Conservation (phyloP, 2,329 filamentous ascomycete species). For the Epichloe sibirici region DNA sequence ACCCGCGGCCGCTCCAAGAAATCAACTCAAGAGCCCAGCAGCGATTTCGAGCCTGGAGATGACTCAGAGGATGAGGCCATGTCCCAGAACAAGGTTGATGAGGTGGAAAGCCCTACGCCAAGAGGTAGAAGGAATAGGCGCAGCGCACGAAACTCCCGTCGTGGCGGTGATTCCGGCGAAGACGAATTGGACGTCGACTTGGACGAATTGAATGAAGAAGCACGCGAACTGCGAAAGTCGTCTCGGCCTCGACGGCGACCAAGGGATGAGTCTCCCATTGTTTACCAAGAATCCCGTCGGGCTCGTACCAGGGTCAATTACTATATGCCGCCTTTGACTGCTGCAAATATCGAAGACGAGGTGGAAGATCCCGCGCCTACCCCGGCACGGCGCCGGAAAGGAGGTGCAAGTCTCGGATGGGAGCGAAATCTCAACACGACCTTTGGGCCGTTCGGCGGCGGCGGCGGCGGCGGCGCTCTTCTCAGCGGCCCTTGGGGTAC, state of each 20-base stretch:
- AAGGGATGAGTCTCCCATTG: slow-evolving; percentile 40
- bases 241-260: slow-evolving; percentile 40
- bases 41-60: slow-evolving; percentile 48
- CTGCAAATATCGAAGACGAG: slow-evolving; percentile 56
- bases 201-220: slow-evolving; percentile 54
- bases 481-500: slow-evolving; percentile 64
- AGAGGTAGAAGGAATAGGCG: slow-evolving; percentile 32
- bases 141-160: slow-evolving; percentile 33
- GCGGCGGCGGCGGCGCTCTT: slow-evolving; percentile 58
- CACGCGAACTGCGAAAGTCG: slow-evolving; percentile 46
- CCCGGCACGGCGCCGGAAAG: slow-evolving; percentile 54
- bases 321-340: slow-evolving; percentile 60
- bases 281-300: slow-evolving; percentile 45
- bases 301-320: slow-evolving; percentile 63
- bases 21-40: slow-evolving; percentile 41
- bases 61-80: slow-evolving; percentile 44
- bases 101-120: slow-evolving; percentile 35
- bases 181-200: slow-evolving; percentile 47
- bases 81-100: slow-evolving; percentile 32
- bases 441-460: slow-evolving; percentile 85
- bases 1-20: slow-evolving; percentile 33
- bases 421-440: slow-evolving; percentile 81
- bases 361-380: slow-evolving; percentile 56
- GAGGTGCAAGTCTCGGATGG: slow-evolving; percentile 47
- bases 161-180: slow-evolving; percentile 39